Base-by-base conservation (phyloP, 805 yeast species). In the Sungouiella blattae region DNA sequence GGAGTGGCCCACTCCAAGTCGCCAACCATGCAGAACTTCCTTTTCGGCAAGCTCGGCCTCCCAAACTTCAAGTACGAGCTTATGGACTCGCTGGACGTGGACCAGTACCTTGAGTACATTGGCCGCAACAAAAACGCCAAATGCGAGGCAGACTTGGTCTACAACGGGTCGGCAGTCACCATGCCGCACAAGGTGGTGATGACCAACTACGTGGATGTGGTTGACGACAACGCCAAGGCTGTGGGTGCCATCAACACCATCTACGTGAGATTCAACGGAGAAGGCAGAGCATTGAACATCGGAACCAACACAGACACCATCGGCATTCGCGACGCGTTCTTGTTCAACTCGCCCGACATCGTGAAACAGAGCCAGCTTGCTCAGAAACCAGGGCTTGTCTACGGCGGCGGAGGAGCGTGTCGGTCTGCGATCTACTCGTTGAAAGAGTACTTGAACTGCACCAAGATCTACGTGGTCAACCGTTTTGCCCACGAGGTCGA, bases 371-470 rank as follows among this genome's bases (percentile, higher is more conserved):
- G 40, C 26, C 25, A 25, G 12, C 18, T n/a, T 8, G 22, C 28
- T 5, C 40, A 40, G 5, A 39, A 31, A n/a, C 53, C 60, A 1
- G 64, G 63, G 6, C 40, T 60, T 39, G 62, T 60, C 0, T 60
- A 58, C 34, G 63, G 65, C 5, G 64, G 64, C 5, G 65, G 65
- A 9, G 65, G 65, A 8, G 64, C 65, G 11, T 55, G 60, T 27
- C 45, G 64, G 20, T 55, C 61, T 6, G 64, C 64, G 2, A 55
- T 59, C 5, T 58, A 50, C 30, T 58, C 63, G 3, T 49, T 60
- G 30, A 38, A 52, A 24, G 35, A 48, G 28, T 55, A 44, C 28
- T 45, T 58, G 38, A 52, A 48, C 6, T 58, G 65, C 33, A 22
- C 50, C 23, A 41, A 38, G 16, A 45, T 60, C 11, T 60, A 60